Evolutionary conservation across 1,284 basidiomycete species (phyloP).

Genomic region (Earliella scabrosa): DNA sequence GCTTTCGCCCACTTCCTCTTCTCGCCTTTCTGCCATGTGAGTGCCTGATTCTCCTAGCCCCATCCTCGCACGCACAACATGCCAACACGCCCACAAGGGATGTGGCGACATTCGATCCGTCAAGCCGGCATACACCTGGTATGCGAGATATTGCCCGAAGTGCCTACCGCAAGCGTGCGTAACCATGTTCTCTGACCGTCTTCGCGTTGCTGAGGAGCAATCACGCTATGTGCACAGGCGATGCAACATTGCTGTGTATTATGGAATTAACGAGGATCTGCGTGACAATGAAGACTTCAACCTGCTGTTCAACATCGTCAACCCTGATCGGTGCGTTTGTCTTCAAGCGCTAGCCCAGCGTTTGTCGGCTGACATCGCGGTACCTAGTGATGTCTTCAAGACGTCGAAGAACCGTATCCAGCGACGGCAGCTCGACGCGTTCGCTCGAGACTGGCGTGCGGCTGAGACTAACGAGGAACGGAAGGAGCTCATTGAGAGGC

Average conservation of each 20-base stretch:
- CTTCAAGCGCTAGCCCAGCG: neutral
- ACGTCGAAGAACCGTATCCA: neutral
- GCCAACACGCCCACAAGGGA: neutral
- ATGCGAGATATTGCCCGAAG: neutral
- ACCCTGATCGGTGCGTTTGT: neutral
- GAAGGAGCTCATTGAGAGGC: neutral
- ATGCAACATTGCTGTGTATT: neutral
- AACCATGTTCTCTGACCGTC: neutral
- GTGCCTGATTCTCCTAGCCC: neutral
- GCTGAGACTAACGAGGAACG: neutral
- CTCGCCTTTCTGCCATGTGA: constrained; percentile 5
- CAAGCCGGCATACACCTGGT: neutral
- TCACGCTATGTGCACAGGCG: too few species aligned
- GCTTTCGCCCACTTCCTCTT: constrained; percentile 2
- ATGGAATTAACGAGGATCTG: neutral
- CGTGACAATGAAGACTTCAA: neutral
- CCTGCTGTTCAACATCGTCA: neutral
- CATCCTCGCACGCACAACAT: neutral
- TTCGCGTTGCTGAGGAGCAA: too few species aligned
- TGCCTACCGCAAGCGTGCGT: neutral
- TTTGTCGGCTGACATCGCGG: neutral
- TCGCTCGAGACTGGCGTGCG: neutral
- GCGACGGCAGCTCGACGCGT: neutral
- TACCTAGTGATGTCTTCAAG: neutral
- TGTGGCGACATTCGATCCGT: neutral